Percentiles rank a stretch among this genome's conserved stretches.
These are phyloP conservation scores for Daedaleopsis sinensis DNA, from an alignment of 768 basidiomycete species.

Conservation along the genomic window DNA sequence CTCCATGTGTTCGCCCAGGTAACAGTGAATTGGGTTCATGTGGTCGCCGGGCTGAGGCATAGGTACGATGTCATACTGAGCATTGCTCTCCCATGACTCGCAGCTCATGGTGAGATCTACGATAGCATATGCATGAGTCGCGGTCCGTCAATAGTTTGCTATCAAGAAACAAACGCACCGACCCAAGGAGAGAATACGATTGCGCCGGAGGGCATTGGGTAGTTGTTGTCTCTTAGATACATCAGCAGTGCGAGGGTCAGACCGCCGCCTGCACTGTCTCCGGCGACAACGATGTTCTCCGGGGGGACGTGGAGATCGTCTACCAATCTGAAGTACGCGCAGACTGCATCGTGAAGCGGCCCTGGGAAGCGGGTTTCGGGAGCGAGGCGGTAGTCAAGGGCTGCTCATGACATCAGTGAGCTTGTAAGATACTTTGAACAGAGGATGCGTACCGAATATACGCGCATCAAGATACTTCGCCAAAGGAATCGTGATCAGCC, in stretches of 20 bases:
- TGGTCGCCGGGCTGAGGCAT: conserved; percentile 75
- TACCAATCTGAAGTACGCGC: conserved; percentile 82
- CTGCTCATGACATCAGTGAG: conserved; percentile 38
- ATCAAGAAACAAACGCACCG: conserved; percentile 52
- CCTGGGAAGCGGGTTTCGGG: conserved; percentile 96
- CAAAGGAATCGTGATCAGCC: conserved; percentile 87
- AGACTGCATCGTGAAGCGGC: conserved; percentile 83
- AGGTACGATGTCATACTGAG: conserved; percentile 82
- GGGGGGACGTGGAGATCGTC: conserved; percentile 90
- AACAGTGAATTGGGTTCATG: conserved; percentile 92
- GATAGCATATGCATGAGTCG: conserved; percentile 3
- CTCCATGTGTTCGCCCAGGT: conserved; percentile 81
- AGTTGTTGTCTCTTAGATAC: conserved; percentile 92
- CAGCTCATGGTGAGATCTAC: conserved; percentile 95
- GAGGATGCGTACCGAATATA: conserved; percentile 65
- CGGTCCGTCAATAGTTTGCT: background rate
- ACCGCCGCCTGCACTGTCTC: conserved; percentile 95
- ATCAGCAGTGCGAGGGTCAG: conserved; percentile 83
- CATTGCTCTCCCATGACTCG: conserved; percentile 96
- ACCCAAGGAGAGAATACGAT: conserved; percentile 97
- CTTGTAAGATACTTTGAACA: background rate
- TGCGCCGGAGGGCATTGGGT: conserved; percentile 81
- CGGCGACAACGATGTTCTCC: conserved; percentile 85
- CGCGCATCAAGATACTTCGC: conserved; percentile 88
- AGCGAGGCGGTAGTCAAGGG: conserved; percentile 93